Percentiles rank a stretch among this genome's conserved stretches.
Evolutionary conservation across 2,329 filamentous ascomycete species (phyloP).

Genomic region (Fusarium zealandicum): DNA sequence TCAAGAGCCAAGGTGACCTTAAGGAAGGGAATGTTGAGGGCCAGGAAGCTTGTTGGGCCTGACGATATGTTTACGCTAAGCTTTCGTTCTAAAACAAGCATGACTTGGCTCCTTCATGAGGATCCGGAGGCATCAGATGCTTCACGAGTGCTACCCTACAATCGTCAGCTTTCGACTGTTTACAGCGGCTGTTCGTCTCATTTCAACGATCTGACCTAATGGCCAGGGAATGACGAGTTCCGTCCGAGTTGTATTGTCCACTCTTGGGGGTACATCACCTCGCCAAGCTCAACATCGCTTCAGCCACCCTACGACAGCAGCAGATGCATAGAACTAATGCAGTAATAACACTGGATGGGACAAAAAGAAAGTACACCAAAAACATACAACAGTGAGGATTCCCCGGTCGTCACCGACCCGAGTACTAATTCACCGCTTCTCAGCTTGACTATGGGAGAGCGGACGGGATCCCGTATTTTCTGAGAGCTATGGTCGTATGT

Average conservation of each 20-base stretch:
- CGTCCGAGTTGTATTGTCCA: not conserved
- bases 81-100: not conserved
- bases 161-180: not conserved
- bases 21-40: not conserved
- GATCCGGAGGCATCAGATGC: too few species aligned
- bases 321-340: too few species aligned
- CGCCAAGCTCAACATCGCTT: too few species aligned
- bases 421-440: conserved; percentile 9
- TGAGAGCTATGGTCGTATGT: conserved; percentile 7
- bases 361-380: not conserved
- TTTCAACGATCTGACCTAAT: not conserved
- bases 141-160: too few species aligned
- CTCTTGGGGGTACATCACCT: too few species aligned
- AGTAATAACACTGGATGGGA: too few species aligned
- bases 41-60: not conserved
- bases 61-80: not conserved
- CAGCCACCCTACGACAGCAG: too few species aligned
- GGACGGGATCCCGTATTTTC: conserved; percentile 3
- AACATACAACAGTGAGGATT: conserved; percentile 9
- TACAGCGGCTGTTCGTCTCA: too few species aligned
- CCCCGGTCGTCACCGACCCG: conserved; percentile 6
- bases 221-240: not conserved
- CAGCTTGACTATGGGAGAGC: conserved; percentile 2
- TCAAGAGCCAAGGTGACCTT: too few species aligned
- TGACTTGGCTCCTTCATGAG: too few species aligned